These are phyloP conservation scores for Pseudogymnoascus sp. DNA, from an alignment of 2,329 filamentous ascomycete genomes.

Conservation along the genomic window DNA sequence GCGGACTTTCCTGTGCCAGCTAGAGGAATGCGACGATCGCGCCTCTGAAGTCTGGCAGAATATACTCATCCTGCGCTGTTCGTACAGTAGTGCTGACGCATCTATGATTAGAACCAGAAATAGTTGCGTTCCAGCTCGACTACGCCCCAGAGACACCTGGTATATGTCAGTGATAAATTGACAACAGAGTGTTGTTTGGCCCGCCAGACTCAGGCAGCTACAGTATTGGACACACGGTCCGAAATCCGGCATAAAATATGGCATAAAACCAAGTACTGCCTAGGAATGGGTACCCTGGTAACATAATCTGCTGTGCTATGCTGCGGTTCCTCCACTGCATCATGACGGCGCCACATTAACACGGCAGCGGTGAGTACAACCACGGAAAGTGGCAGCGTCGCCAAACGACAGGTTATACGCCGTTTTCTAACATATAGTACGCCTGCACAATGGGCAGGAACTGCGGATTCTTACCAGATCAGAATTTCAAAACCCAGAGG, in stretches of 20 bases:
- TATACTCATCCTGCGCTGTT: neutral
- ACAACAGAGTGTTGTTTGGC: neutral
- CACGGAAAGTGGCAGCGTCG: neutral
- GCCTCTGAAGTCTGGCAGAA: neutral
- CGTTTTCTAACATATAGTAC: neutral
- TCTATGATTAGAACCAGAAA: neutral
- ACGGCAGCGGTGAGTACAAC: neutral
- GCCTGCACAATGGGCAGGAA: neutral
- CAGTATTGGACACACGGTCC: neutral
- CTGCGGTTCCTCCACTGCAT: neutral
- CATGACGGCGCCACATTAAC: neutral
- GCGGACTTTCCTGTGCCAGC: neutral
- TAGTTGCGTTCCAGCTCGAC: neutral
- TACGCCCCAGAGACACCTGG: neutral
- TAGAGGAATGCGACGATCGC: neutral
- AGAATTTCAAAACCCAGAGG: neutral
- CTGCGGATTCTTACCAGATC: slow-evolving; percentile 1
- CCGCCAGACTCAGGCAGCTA: neutral
- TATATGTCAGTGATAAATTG: neutral
- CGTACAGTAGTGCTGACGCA: neutral
- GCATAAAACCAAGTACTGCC: neutral
- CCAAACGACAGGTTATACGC: neutral
- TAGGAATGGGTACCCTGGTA: neutral
- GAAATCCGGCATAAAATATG: neutral
- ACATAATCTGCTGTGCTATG: neutral